These are phyloP conservation scores for Rosellinia necatrix DNA, from an alignment of 2,329 filamentous ascomycete species.

Conservation along the genomic window DNA sequence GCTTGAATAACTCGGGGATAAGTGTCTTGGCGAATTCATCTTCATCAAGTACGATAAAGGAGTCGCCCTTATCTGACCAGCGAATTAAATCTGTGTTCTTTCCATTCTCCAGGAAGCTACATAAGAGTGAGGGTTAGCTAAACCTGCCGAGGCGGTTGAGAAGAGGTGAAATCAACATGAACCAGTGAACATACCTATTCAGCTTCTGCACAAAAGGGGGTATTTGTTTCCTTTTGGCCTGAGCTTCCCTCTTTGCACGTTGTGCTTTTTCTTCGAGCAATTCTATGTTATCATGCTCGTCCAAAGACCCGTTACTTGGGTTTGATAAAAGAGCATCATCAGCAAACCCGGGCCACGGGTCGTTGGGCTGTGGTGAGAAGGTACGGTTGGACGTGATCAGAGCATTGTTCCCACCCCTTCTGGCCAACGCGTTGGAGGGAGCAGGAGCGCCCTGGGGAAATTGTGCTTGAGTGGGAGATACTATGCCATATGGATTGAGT, in stretches of 20 bases:
- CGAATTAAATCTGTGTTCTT: constrained; percentile 94
- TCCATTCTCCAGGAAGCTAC: constrained; percentile 87
- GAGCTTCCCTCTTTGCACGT: constrained; percentile 83
- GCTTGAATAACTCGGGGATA: constrained; percentile 97
- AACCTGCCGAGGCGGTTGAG: not conserved
- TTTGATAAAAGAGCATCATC: constrained; percentile 50
- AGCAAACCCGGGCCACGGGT: constrained; percentile 47
- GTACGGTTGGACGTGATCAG: constrained; percentile 46
- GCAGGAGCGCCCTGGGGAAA: constrained; percentile 38
- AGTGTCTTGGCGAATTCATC: constrained; percentile 98
- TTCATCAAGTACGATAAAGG: constrained; percentile 95
- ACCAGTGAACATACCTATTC: constrained; percentile 72
- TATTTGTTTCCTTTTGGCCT: constrained; percentile 91
- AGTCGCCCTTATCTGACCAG: constrained; percentile 96
- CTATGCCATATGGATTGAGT: constrained; percentile 41
- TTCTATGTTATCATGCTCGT: constrained; percentile 74
- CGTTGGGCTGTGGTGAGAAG: constrained; percentile 38
- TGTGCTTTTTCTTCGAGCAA: constrained; percentile 79
- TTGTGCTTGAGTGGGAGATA: constrained; percentile 42
- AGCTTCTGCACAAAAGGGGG: constrained; percentile 97
- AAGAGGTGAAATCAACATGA: not conserved
- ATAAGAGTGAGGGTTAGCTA: constrained; percentile 10
- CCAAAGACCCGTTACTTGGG: constrained; percentile 43
- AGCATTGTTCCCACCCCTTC: constrained; percentile 56
- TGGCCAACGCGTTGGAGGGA: constrained; percentile 57